phyloP scores from a whole-genome alignment of 2,329 filamentous ascomycete species.

The Aureobasidium vineae region DNA sequence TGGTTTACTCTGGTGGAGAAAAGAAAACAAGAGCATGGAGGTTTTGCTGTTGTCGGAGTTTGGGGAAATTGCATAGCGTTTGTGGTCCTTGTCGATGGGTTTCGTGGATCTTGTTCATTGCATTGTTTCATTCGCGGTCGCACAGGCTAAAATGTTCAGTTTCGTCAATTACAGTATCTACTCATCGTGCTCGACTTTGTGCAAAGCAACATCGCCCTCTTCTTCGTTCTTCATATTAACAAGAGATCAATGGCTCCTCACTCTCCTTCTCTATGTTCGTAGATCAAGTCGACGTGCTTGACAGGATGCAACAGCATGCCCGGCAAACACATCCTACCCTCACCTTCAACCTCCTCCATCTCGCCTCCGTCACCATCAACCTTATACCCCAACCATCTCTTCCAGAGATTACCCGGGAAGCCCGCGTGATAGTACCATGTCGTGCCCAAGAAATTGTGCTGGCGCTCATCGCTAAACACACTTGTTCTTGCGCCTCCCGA shows the following conservation, averaged over 20 bases:
- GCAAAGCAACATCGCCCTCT: background rate
- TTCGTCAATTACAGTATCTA: background rate
- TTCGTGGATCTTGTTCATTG: background rate
- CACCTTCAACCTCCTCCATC: slow-evolving; percentile 45
- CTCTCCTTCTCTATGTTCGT: slow-evolving; percentile 40
- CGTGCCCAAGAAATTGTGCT: slow-evolving; percentile 54
- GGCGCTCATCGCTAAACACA: slow-evolving; percentile 52
- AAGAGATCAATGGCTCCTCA: background rate
- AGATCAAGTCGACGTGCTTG: slow-evolving; percentile 51
- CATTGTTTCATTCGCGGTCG: background rate
- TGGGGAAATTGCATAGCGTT: background rate
- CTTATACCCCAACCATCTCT: slow-evolving; percentile 55
- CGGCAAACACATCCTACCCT: slow-evolving; percentile 52
- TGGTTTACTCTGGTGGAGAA: background rate
- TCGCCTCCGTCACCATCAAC: slow-evolving; percentile 53
- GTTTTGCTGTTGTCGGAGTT: background rate
- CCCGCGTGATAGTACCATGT: slow-evolving; percentile 57
- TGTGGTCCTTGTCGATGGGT: background rate
- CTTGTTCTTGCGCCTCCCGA: slow-evolving; percentile 49
- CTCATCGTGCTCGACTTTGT: background rate
- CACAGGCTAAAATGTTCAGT: no score
- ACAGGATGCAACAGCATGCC: slow-evolving; percentile 52
- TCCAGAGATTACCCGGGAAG: slow-evolving; percentile 55
- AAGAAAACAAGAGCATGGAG: background rate
- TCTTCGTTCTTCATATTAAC: no score